Evolutionary conservation across 2,329 filamentous ascomycete species (phyloP), one percentile per base, ranked within the genome.

Genomic region (Sporothrix pallida): DNA sequence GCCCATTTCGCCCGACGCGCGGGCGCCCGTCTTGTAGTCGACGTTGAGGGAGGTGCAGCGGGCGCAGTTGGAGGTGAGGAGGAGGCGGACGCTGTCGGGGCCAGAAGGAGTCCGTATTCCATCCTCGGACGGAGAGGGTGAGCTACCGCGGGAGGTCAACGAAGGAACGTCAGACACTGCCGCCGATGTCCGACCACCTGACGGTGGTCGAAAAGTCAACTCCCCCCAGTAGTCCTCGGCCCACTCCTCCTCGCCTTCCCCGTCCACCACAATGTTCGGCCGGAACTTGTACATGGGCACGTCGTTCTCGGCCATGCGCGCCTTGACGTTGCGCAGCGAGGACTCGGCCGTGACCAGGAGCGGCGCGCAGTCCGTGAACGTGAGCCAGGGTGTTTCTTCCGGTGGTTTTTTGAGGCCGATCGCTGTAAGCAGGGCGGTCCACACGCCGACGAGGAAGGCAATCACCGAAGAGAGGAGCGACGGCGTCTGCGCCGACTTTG

Each of bases 161-260:
- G 67, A 56, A 2, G 50, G 46, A 15, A 70, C 46, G 10, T 56
- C 69, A 8, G 46, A 48, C 37, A n/a, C 23, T 9, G 37, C 56
- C 5, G 54, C 12, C 5, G 54, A 6, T n/a, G 52, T 13, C 56
- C 7, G 37, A 12, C 13, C n/a, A 15, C 26, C 56, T 8, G 52
- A 20, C 17, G 17, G 1, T 23, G 62, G 62, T 6, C 62, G 0
- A 54, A 92, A 79, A 17, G 80, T 80, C 48, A 93, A 80, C 78
- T 90, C 89, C 2, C 83, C 87, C 92, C 91, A 94, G 78, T 87
- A 93, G 79, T 94, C 92, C 80, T 94, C 92, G 13, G 91, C 90
- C 79, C 88, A 94, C 0, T 88, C 82, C 10, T 81, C 80, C 4
- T 87, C 85, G 2, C 89, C 89, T 42, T 87, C 86, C 1, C 89